phyloP scores from a whole-genome alignment of 1,139 yeast species.

The Eremothecium coryli region DNA sequence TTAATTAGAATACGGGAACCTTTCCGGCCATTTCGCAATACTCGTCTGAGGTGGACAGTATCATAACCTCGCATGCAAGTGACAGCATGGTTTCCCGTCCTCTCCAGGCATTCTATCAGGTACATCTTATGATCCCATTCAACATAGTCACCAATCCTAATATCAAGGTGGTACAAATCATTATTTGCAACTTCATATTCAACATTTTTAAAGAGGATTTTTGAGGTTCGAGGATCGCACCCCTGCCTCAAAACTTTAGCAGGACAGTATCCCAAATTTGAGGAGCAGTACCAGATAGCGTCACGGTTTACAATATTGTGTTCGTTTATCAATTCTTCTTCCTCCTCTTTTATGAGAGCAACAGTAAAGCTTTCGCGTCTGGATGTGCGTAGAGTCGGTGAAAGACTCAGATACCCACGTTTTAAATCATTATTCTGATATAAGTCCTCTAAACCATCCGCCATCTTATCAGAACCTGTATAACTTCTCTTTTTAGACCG shows the following conservation, averaged over 20 bases:
- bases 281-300: conserved; percentile 32
- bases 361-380: background rate
- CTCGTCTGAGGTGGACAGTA: conserved; percentile 34
- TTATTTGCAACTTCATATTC: conserved; percentile 15
- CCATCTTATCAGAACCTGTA: too few species aligned
- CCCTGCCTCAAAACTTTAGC: conserved; percentile 22
- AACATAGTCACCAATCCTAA: conserved; percentile 37
- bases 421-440: background rate
- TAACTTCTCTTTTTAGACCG: too few species aligned
- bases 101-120: conserved; percentile 40
- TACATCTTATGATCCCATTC: conserved; percentile 29
- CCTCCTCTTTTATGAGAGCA: conserved; percentile 6
- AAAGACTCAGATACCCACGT: too few species aligned
- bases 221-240: conserved; percentile 12
- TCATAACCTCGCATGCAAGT: conserved; percentile 55
- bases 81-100: conserved; percentile 27
- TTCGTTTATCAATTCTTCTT: conserved; percentile 15
- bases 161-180: conserved; percentile 30
- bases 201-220: conserved; percentile 20
- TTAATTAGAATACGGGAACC: conserved; percentile 13
- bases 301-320: conserved; percentile 25
- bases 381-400: background rate
- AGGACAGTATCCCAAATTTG: conserved; percentile 30
- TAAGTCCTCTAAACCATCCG: too few species aligned
- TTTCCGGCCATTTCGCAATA: conserved; percentile 20